Evolutionary conservation across 2,329 filamentous ascomycete species (phyloP), one percentile per base, ranked within the genome.

Genomic region (Penicillium sp.): DNA sequence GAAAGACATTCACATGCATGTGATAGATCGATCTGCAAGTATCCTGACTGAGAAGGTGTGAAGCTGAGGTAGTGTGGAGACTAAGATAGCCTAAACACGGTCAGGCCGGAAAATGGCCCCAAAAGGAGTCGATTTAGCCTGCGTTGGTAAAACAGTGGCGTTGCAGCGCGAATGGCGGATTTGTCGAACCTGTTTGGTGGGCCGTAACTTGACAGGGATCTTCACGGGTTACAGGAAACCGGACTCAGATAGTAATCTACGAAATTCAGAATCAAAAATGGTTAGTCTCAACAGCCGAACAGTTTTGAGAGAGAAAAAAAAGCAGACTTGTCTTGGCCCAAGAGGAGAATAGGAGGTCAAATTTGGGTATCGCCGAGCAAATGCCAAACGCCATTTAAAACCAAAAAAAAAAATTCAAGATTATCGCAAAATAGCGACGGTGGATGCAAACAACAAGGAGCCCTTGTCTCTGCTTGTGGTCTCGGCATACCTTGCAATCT

Each of bases 401-500:
- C 10, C 53, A 61, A 61, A 60, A 41, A 42, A 57, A 47, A 63
- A 62, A 35, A 35, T n/a, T 49, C 55, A 38, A 53, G 49, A 61
- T 73, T 64, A 74, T 66, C 72, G 71, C 55, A 72, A 61, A 47
- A 72, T 62, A 49, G 70, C 66, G 54, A 72, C 65, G 50, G 72
- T 65, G 57, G 63, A 73, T 55, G 73, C 71, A 64, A 74, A 66
- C 45, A 70, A 65, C 60, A 72, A 56, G 58, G 68, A 66, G 60
- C 65, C 64, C 64, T 69, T 71, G 53, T 72, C 71, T 77, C 72
- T 69, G 65, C 62, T 62, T 51, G 61, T 59, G 62, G 62, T 45
- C 61, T 68, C 65, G 61, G 73, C 85, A 70, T 87, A 96, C 93
- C 94, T 96, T 73, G 96, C 93, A 82, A 99, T 97, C 83, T 97